Evolutionary conservation across 768 basidiomycete species (phyloP).

Genomic region (Hygrocybe coccinea): DNA sequence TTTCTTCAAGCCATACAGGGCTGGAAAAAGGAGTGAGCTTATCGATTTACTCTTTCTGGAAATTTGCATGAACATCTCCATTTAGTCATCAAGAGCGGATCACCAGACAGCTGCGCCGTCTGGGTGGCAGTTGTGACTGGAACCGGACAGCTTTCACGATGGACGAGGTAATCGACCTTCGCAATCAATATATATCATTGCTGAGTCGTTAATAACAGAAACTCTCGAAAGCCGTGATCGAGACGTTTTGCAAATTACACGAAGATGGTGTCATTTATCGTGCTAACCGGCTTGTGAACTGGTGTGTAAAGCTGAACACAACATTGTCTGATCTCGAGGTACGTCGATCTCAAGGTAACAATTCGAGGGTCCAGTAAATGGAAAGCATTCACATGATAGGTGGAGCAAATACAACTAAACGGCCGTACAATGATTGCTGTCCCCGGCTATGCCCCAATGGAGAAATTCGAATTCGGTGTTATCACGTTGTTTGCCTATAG

Average conservation of each 20-base stretch:
- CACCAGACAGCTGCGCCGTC: conserved; percentile 78
- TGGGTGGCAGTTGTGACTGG: conserved; percentile 96
- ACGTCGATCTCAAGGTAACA: neutral
- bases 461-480: conserved; percentile 94
- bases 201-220: conserved; percentile 33
- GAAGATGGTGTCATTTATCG: conserved; percentile 92
- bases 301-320: conserved; percentile 95
- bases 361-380: conserved; percentile 7
- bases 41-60: conserved; percentile 8
- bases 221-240: conserved; percentile 82
- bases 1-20: conserved; percentile 89
- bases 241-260: conserved; percentile 86
- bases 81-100: conserved; percentile 87
- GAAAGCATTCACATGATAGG: conserved; percentile 70
- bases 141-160: conserved; percentile 91
- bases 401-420: conserved; percentile 85
- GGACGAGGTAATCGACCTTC: conserved; percentile 56
- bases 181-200: conserved; percentile 1
- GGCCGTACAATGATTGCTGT: conserved; percentile 84
- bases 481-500: conserved; percentile 92
- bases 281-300: conserved; percentile 94
- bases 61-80: neutral
- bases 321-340: conserved; percentile 96
- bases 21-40: conserved; percentile 92
- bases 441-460: conserved; percentile 90